Base-by-base conservation (phyloP, 2,329 filamentous ascomycete genomes). In the Stachybotrys elegans region DNA sequence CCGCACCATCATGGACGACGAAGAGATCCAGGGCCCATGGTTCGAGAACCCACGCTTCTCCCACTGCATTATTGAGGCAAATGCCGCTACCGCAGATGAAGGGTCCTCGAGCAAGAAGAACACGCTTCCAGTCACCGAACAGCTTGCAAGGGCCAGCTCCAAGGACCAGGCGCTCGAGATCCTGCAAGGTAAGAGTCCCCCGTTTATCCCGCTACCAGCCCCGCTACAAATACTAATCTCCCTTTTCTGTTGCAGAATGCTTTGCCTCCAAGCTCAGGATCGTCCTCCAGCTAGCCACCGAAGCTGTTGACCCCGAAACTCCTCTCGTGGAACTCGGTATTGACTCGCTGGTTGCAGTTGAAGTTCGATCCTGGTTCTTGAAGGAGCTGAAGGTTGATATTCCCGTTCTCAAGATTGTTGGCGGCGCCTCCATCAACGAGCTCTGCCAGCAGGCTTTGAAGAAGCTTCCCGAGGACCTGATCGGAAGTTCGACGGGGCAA, bases 321-420 rank as follows among this genome's bases (percentile, higher is more conserved):
- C 20, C 43, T 2, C 36, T 43, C 11, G 22, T 42, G 7, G 53
- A 60, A 5, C 43, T 62, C 3, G 60, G 59, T 1, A 47, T 62
- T 7, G 62, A 65, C 42, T 59, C 59, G 0, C 45, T 66, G 8
- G 48, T 63, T 0, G 60, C 60, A n/a, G 59, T 63, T 1, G 57
- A 59, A 60, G 68, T 71, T 2, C 65, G 73, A 2, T 59, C 68
- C 2, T 79, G 75, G 75, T 75, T 77, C 48, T 40, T 68, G 20
- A 73, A 73, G 41, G 58, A 70, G 13, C 40, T 58, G 0, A 50
- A 67, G 0, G 56, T 68, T 0, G 68, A 76, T 37, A 62, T 77
- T 2, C 69, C 72, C 0, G 66, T 76, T 2, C 55, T 77, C 4
- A 70, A 70, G 45, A 50, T 64, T 11, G 42, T 58, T 1, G 43